Conservation (phyloP, 257 asterid genomes). For the Asclepias syriaca region DNA sequence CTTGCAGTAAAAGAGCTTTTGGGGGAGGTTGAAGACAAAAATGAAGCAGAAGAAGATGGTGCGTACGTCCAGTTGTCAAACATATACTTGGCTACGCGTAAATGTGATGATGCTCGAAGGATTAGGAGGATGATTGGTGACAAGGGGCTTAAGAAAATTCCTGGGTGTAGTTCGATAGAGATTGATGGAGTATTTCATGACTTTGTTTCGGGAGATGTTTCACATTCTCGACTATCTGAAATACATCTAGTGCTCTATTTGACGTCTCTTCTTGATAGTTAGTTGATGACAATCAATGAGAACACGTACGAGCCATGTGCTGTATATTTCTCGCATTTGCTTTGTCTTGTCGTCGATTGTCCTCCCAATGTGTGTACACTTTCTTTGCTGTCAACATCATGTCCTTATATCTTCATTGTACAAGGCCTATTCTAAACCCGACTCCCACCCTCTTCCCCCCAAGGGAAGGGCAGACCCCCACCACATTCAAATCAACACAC, state of each 20-base stretch:
- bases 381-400: not conserved
- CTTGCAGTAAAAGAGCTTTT: constrained; percentile 33
- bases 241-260: constrained; percentile 27
- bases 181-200: constrained; percentile 34
- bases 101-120: constrained; percentile 29
- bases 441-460: not conserved
- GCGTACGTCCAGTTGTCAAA: constrained; percentile 41
- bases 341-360: not conserved
- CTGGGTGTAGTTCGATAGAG: constrained; percentile 38
- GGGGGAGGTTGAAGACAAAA: constrained; percentile 25
- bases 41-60: constrained; percentile 34
- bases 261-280: constrained; percentile 9
- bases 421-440: not conserved
- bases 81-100: constrained; percentile 31
- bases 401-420: not conserved
- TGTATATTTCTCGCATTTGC: not conserved
- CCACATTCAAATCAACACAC: too few relatives aligned
- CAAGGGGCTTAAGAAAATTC: constrained; percentile 30
- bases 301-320: not conserved
- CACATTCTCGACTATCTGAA: constrained; percentile 25
- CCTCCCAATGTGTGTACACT: not conserved
- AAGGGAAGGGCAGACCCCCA: not conserved
- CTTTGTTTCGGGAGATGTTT: constrained; percentile 33
- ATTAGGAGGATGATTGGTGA: constrained; percentile 40
- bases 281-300: constrained; percentile 2